Conservation (phyloP, 2,329 filamentous ascomycete genomes). For the Helminthosporium solani region DNA sequence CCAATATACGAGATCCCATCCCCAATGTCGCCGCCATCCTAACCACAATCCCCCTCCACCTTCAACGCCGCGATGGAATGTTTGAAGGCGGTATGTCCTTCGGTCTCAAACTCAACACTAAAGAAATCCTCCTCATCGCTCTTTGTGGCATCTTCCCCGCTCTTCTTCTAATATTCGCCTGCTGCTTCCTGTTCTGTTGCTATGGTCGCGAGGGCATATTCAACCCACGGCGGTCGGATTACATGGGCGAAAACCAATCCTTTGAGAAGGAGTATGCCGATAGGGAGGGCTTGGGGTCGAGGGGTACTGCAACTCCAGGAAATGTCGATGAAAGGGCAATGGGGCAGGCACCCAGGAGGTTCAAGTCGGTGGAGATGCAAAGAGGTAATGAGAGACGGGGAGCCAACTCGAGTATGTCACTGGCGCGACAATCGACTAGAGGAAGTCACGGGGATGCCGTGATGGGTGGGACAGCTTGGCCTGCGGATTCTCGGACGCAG, state of each 20-base stretch:
- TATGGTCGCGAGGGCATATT: neutral
- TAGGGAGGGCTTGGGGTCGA: no score
- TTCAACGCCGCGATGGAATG: neutral
- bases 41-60: neutral
- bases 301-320: no score
- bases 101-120: neutral
- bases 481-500: neutral
- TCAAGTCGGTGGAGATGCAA: neutral
- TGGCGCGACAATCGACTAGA: neutral
- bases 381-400: neutral
- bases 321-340: no score
- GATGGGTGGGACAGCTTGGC: neutral
- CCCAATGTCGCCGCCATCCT: neutral
- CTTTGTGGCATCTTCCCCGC: slow-evolving; percentile 6
- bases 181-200: slow-evolving; percentile 5
- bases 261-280: no score
- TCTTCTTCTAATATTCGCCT: slow-evolving; percentile 2
- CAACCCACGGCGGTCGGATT: no score
- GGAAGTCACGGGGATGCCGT: neutral
- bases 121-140: slow-evolving; percentile 2
- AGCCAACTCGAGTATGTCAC: neutral
- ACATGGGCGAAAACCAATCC: no score
- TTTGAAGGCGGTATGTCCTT: neutral
- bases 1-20: no score
- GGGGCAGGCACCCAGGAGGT: neutral